Evolutionary conservation across 2,329 filamentous ascomycete species (phyloP), one percentile per base, ranked within the genome.

Genomic region (Alternaria infectoria): DNA sequence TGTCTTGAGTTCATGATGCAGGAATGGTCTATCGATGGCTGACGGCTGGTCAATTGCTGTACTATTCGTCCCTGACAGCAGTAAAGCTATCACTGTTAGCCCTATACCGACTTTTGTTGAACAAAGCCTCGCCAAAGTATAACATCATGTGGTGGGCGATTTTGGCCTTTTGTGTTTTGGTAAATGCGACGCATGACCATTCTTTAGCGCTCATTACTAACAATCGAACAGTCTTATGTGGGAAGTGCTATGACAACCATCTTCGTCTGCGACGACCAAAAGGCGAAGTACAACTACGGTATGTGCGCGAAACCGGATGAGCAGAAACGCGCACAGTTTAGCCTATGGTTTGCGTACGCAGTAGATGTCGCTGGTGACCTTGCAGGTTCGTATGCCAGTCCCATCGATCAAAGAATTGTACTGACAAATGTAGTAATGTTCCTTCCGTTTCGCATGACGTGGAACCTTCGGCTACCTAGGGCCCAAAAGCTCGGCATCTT

Each of bases 171-270:
- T 78, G 73, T 32, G 13, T 49, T 11, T 6, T 26, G 58, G 51
- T 60, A 25, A 43, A 1, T 4, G 0, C 3, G 6, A 17, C 17
- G 11, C 10, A 8, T 44, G 11, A 21, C 8, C 3, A 44, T 17
- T 7, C 3, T 15, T 49, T n/a, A 15, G 19, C 13, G 21, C 15
- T 15, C 12, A 10, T 15, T n/a, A 19, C 43, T 46, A 15, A 65
- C 17, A 44, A n/a, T 6, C n/a, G 45, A 13, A n/a, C 28, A 81
- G 76, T 73, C 76, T 10, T 74, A 79, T 52, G 69, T 80, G 19
- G 78, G 79, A 30, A 79, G 77, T 55, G 68, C 80, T n/a, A 51
- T 80, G 21, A 72, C 74, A 7, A 79, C 75, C 17, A 69, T 80
- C 51, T 76, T 77, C 9, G 79, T 74, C 8, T 82, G 80, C 60